Evolutionary conservation across 495 filamentous ascomycete species (phyloP), one percentile per base, ranked within the genome.

Genomic region (Aspergillus heteromorphus): DNA sequence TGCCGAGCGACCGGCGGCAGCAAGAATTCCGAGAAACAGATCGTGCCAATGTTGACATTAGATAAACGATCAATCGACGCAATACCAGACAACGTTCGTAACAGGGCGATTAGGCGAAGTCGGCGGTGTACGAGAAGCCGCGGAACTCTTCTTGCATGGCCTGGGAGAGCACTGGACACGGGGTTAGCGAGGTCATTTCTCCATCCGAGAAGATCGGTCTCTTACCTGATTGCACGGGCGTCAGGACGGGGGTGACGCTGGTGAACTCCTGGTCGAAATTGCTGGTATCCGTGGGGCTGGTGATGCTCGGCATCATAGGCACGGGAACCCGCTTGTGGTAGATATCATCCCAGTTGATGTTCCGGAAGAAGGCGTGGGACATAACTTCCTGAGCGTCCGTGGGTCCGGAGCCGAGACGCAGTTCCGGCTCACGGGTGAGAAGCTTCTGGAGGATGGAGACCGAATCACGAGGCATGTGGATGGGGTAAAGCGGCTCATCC

Each of bases 121-220:
- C 87, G 29, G 87, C 87, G 30, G 86, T 87, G 63, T 99, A 99
- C 11, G 95, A 97, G 79, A 99, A 99, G 58, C 93, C 93, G 43
- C 93, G 87, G 88, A 99, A 99, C 70, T 99, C 91, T 76, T 99
- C 93, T 75, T 99, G 93, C 95, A 97, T 97, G 17, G 91, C 88
- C 78, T 97, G 92, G 9, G 95, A 93, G 45, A 99, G 83, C 23
- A 99, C 93, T 96, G 63, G 19, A 56, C n/a, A 16, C 59, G 64
- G 42, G 42, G 58, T 57, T 25, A 59, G 27, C 50, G 42, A 14
- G n/a, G 21, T 55, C 48, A 36, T 51, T 40, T 29, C n/a, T 16
- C 18, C 21, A 9, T 48, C 47, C 25, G 38, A 19, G 31, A 38
- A 63, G 1, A 31, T n/a, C 40, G 23, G 17, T n/a, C 9, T n/a